Evolutionary conservation across 257 asterid genomes (phyloP), one percentile per base, ranked within the genome.

Genomic region (Plantago ovata): DNA sequence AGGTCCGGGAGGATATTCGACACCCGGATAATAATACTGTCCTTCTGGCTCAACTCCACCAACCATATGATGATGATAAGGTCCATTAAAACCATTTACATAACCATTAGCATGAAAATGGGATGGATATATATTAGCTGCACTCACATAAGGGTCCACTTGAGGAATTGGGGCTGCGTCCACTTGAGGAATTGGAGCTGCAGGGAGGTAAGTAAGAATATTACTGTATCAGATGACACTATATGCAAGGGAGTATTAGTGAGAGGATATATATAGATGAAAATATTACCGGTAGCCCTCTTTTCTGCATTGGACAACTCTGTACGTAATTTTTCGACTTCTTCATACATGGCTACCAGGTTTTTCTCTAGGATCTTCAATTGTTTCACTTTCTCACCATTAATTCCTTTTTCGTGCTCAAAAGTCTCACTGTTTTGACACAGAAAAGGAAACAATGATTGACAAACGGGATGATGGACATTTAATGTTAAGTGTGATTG

Each of bases 361-460:
- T 93, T 79, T 72, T 73, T 80, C 89, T 89, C 98, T 80, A 72
- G 47, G 20, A 48, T 60, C 76, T 79, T 71, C 97, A 86, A 60
- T 63, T 79, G 68, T 56, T 84, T 83, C 58, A 93, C 95, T 75
- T 85, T 84, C 46, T 75, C 85, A 14, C 40, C 61, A 72, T 89
- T 93, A 38, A 62, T 28, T 50, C 84, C 76, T 67, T 89, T 93
- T 68, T 89, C 95, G n/a, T 71, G 63, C 70, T 82, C 87, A 44
- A 93, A 93, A 18, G 87, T 81, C 71, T 73, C 69, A 52, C 98
- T 92, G 53, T 72, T 61, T 42, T 24, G 44, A 62, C 60, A 43
- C 13, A 43, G 61, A 13, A 65, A 38, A 44, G 28, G 39, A 48
- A 56, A 54, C 3, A 53, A 12, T 39, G 14, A 15, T 2, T 32